These are phyloP conservation scores for Lithospermum erythrorhizon DNA, from an alignment of 257 asterid genomes.

Conservation along the genomic window DNA sequence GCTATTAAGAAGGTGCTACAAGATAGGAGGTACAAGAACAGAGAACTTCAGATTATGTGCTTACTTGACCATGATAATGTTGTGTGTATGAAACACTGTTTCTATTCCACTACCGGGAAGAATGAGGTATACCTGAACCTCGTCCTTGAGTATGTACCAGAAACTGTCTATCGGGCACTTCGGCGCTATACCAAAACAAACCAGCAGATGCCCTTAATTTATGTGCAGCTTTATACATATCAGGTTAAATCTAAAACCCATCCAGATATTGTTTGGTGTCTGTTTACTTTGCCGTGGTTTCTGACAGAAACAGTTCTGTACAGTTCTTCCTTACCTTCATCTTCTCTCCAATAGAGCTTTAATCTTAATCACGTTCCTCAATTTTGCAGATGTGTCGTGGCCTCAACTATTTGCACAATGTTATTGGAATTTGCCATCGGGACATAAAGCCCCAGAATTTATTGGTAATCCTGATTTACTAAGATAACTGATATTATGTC, in stretches of 20 bases:
- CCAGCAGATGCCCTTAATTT: conserved; percentile 62
- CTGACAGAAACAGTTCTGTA: too few species aligned
- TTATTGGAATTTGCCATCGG: conserved; percentile 78
- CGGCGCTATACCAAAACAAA: conserved; percentile 68
- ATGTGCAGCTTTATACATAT: conserved; percentile 68
- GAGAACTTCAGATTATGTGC: conserved; percentile 75
- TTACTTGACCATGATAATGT: conserved; percentile 67
- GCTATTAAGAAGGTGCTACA: conserved; percentile 93
- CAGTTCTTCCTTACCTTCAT: neutral
- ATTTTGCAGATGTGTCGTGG: conserved; percentile 71
- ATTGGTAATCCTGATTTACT: conserved; percentile 39
- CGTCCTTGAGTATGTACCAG: conserved; percentile 73
- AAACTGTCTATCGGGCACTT: conserved; percentile 69
- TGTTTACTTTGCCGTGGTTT: neutral
- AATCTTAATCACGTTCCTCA: conserved; percentile 4
- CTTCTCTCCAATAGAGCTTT: neutral
- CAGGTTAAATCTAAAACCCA: conserved; percentile 37
- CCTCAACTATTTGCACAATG: conserved; percentile 60
- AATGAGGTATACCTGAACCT: conserved; percentile 81
- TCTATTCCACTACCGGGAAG: conserved; percentile 72
- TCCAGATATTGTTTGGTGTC: neutral
- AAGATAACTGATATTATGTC: neutral
- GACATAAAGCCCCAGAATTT: conserved; percentile 95
- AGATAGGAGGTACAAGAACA: conserved; percentile 85
- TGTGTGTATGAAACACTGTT: conserved; percentile 66